Conservation (phyloP, 1,139 yeast genomes). For the Hyphopichia burtonii region DNA sequence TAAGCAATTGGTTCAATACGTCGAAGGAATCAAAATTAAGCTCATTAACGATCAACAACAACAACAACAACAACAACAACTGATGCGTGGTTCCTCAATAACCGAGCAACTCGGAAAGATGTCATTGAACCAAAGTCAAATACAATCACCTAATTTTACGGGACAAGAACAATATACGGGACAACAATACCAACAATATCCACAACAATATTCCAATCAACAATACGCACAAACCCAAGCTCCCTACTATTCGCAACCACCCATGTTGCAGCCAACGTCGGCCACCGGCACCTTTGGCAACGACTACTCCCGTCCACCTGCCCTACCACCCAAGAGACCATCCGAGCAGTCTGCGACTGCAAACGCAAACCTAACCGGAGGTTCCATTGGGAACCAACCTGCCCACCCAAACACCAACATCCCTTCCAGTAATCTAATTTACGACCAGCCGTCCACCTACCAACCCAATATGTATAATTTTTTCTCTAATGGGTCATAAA, state of each 20-base stretch:
- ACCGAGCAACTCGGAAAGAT: constrained; percentile 1
- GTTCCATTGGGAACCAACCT: constrained; percentile 6
- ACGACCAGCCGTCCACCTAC: constrained; percentile 49
- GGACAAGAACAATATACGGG: constrained; percentile 1
- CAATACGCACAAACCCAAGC: neutral
- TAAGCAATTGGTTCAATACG: constrained; percentile 48
- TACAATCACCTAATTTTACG: too few relatives aligned
- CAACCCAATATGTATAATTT: constrained; percentile 49
- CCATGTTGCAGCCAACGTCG: neutral
- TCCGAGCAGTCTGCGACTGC: neutral
- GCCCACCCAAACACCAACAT: constrained; percentile 4
- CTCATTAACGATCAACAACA: constrained; percentile 12
- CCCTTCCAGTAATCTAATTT: constrained; percentile 20
- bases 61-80: constrained; percentile 2
- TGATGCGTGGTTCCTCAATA: neutral
- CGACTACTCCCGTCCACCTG: constrained; percentile 4
- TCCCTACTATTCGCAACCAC: neutral
- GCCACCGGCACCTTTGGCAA: neutral
- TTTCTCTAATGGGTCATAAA: constrained; percentile 21
- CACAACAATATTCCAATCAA: neutral
- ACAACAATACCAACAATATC: neutral
- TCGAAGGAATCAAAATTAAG: constrained; percentile 33
- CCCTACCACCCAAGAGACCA: constrained; percentile 5
- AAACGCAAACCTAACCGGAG: neutral
- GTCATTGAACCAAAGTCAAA: neutral